A percentile compares a stretch with the other conserved stretches of the same genome.
Conservation (phyloP, 2,329 filamentous ascomycete genomes). For the Arthrinium phaeospermum region DNA sequence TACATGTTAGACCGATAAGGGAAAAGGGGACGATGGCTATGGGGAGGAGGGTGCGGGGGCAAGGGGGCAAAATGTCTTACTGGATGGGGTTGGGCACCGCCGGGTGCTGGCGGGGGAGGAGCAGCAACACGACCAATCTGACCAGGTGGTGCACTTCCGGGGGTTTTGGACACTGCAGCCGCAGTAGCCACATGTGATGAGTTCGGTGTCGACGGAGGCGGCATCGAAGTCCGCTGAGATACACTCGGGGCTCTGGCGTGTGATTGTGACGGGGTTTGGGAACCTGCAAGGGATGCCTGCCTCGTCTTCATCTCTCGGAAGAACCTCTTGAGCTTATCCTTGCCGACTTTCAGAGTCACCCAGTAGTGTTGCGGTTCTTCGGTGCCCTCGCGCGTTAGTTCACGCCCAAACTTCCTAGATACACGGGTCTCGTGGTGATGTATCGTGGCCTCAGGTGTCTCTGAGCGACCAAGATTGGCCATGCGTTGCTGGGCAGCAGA, state of each 20-base stretch:
- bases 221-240: slow-evolving; percentile 42
- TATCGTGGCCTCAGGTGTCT: slow-evolving; percentile 80
- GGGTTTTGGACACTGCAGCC: slow-evolving; percentile 22
- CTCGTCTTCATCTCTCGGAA: slow-evolving; percentile 57
- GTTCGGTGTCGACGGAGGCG: slow-evolving; percentile 41
- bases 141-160: slow-evolving; percentile 48
- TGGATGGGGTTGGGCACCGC: slow-evolving; percentile 56
- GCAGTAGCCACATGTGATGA: slow-evolving; percentile 29
- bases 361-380: slow-evolving; percentile 73
- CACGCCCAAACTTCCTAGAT: slow-evolving; percentile 64
- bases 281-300: slow-evolving; percentile 47
- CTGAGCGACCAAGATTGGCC: slow-evolving; percentile 80
- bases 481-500: slow-evolving; percentile 87
- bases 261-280: slow-evolving; percentile 52
- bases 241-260: slow-evolving; percentile 54
- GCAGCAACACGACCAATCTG: slow-evolving; percentile 74
- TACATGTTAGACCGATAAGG: slow-evolving; percentile 38
- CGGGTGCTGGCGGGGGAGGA: slow-evolving; percentile 63
- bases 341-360: slow-evolving; percentile 76
- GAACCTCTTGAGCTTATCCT: slow-evolving; percentile 73
- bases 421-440: slow-evolving; percentile 77
- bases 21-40: slow-evolving; percentile 35
- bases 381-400: slow-evolving; percentile 76
- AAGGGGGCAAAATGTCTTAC: slow-evolving; percentile 57
- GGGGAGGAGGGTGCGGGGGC: slow-evolving; percentile 21